Evolutionary conservation across 371 early-diverging fungal genomes (phyloP), one percentile per base, ranked within the genome.

Genomic region (Coemansia sp.): DNA sequence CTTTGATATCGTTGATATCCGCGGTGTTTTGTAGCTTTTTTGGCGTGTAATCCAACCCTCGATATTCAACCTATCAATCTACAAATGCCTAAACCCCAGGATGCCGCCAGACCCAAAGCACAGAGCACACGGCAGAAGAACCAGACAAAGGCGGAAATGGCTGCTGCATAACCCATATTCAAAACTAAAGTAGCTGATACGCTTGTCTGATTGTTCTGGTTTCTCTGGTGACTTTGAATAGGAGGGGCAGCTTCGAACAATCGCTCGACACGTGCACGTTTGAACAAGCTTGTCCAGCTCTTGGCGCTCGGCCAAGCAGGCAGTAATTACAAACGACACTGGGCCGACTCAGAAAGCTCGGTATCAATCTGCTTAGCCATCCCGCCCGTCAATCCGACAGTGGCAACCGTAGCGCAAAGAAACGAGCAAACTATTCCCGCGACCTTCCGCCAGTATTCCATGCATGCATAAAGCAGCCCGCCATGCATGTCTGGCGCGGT

Each of bases 41-140:
- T 59, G 43, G 16, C 13, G 7, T 10, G 43, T 14, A n/a, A 43
- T 43, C 16, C 13, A 43, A 43, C 16, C 16, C 13, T 43, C 7
- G 13, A 52, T 34, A 52, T n/a, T 11, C 13, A 10, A 6, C 20
- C 31, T 11, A 52, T n/a, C 8, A 11, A 13, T 35, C 13, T 26
- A 34, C 20, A 49, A 39, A 35, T 68, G 97, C 99, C 83, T 26
- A 26, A 26, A 26, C 26, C 26, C 26, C 98, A 99, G 78, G 98
- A 99, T 70, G 98, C 98, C 1, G 92, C 98, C 2, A 82, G 98
- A 59, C 85, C 92, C 53, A 93, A 94, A 78, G 89, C 92, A 1
- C 81, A 80, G 45, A 64, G 67, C 14, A 63, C 62, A 32, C 78
- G 65, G 57, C 79, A 77, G 51, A 59, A 52, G 57, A 64, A 65